Conservation (phyloP, 1,284 basidiomycete genomes). For the Marasmius sp. region DNA sequence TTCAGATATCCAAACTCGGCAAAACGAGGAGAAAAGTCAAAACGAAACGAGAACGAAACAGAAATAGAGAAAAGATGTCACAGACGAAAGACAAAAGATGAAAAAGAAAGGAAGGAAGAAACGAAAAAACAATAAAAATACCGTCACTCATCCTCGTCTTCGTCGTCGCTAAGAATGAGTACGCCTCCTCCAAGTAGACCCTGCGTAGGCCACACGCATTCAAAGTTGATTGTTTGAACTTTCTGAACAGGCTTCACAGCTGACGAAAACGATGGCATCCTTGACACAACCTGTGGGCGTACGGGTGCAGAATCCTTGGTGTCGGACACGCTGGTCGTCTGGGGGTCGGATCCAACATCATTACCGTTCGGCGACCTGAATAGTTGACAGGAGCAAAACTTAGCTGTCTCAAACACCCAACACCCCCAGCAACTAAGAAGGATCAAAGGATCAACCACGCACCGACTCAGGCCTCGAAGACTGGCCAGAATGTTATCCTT, state of each 20-base stretch:
- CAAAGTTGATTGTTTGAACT: background rate
- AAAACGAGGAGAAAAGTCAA: no score
- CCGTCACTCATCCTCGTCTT: conserved; percentile 34
- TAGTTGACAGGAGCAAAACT: no score
- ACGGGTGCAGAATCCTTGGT: no score
- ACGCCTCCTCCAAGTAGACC: conserved; percentile 34
- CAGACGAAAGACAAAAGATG: conserved; percentile 5
- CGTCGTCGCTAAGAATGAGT: conserved; percentile 53
- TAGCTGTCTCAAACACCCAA: no score
- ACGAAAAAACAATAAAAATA: conserved; percentile 1
- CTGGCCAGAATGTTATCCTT: conserved; percentile 13
- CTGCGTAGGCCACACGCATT: conserved; percentile 4
- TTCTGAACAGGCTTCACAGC: conserved; percentile 15
- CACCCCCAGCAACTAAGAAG: background rate
- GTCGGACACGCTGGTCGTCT: no score
- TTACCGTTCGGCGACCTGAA: no score
- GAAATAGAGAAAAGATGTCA: background rate
- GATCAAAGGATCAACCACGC: conserved; percentile 17
- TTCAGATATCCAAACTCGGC: no score
- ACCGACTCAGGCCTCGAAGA: conserved; percentile 15
- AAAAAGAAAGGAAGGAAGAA: conserved; percentile 1
- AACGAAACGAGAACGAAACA: background rate
- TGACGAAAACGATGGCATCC: background rate
- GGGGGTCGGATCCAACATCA: no score
- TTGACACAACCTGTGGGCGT: no score